These are phyloP conservation scores for Fusarium continuum DNA, from an alignment of 2,329 filamentous ascomycete species.

Conservation along the genomic window DNA sequence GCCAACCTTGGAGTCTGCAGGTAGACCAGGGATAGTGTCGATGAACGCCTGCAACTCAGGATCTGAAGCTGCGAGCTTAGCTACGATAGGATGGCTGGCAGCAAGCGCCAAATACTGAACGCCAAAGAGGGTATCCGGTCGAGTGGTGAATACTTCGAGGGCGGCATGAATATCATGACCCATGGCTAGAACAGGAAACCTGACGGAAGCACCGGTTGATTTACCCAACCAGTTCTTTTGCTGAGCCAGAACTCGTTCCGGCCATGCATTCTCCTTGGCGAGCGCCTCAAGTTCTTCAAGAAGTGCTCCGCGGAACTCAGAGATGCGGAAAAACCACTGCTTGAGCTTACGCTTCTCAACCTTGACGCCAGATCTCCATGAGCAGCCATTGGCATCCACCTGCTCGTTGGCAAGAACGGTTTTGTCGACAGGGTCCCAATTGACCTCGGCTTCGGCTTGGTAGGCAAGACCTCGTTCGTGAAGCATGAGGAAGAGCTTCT, in stretches of 20 bases:
- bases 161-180: slow-evolving; percentile 54
- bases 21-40: slow-evolving; percentile 65
- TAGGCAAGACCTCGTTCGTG: slow-evolving; percentile 80
- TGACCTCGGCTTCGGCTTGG: slow-evolving; percentile 83
- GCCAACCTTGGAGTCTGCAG: slow-evolving; percentile 69
- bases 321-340: slow-evolving; percentile 92
- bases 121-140: slow-evolving; percentile 86
- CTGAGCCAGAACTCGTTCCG: slow-evolving; percentile 82
- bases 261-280: slow-evolving; percentile 73
- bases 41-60: slow-evolving; percentile 73
- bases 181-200: slow-evolving; percentile 68
- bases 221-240: slow-evolving; percentile 90
- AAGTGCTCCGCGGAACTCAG: slow-evolving; percentile 77
- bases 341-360: slow-evolving; percentile 82
- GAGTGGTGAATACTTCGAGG: slow-evolving; percentile 82
- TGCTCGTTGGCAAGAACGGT: slow-evolving; percentile 94
- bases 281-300: slow-evolving; percentile 76
- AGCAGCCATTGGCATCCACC: slow-evolving; percentile 84
- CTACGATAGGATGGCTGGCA: slow-evolving; percentile 74
- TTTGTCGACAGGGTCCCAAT: slow-evolving; percentile 89
- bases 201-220: slow-evolving; percentile 76
- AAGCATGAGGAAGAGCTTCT: slow-evolving; percentile 83
- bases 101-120: slow-evolving; percentile 87
- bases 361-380: slow-evolving; percentile 87
- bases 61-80: slow-evolving; percentile 66